phyloP scores from a whole-genome alignment of 2,329 filamentous ascomycete genomes.

The Penicillium sp. region DNA sequence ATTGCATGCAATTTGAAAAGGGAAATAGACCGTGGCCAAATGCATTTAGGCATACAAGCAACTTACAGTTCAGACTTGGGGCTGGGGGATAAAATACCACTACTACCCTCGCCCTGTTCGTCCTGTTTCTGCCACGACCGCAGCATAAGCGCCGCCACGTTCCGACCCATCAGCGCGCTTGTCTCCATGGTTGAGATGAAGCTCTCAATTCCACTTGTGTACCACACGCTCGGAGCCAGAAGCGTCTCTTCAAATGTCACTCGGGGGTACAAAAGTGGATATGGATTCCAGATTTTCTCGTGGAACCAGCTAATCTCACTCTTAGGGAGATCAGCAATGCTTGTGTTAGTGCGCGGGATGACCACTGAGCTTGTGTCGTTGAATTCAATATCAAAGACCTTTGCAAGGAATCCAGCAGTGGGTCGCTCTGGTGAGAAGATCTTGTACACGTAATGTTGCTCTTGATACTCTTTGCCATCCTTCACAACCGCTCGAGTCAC shows the following conservation, averaged over 20 bases:
- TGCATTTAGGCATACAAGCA: neutral
- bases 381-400: constrained; percentile 52
- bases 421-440: constrained; percentile 64
- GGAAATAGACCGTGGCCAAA: too few relatives aligned
- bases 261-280: constrained; percentile 82
- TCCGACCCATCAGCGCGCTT: constrained; percentile 80
- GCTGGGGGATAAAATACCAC: neutral
- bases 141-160: constrained; percentile 60
- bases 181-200: constrained; percentile 99
- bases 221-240: constrained; percentile 59
- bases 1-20: neutral
- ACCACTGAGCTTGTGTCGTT: constrained; percentile 10
- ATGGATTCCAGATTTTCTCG: constrained; percentile 78
- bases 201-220: constrained; percentile 75
- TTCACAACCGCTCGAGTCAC: constrained; percentile 60
- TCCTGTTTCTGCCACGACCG: constrained; percentile 54
- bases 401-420: constrained; percentile 51
- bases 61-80: constrained; percentile 18
- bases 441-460: constrained; percentile 66
- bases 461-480: constrained; percentile 18
- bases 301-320: constrained; percentile 73
- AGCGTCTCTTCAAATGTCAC: constrained; percentile 84
- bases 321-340: constrained; percentile 41
- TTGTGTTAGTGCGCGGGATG: constrained; percentile 21
- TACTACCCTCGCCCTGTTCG: neutral